These are phyloP conservation scores for Pythium vanterpoolii DNA, from an alignment of 352 stramenopile species.

Conservation along the genomic window DNA sequence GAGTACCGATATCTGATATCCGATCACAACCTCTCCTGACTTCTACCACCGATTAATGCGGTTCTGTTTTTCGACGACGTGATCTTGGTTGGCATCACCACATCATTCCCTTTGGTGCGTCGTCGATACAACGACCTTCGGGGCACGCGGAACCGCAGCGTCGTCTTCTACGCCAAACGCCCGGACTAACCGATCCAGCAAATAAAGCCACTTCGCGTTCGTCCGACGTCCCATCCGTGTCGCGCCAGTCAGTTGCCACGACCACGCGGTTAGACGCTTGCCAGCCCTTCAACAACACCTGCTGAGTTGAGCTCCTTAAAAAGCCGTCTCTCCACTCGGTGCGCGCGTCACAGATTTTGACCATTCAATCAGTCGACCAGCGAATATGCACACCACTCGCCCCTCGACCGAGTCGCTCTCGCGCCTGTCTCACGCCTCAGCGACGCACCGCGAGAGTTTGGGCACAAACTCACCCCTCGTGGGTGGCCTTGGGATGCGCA, in stretches of 20 bases:
- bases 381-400: neutral
- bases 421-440: conserved; percentile 12
- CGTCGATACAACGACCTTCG: no score
- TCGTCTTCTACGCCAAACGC: no score
- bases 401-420: conserved; percentile 3
- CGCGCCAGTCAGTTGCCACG: neutral
- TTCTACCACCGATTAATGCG: neutral
- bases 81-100: conserved; percentile 7
- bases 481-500: conserved; percentile 37
- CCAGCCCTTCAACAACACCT: neutral
- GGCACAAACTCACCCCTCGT: neutral
- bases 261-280: neutral
- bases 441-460: conserved; percentile 4
- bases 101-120: no score
- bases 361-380: neutral
- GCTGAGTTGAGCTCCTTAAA: neutral
- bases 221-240: no score
- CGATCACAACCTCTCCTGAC: neutral
- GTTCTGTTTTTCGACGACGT: neutral
- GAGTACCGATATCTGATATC: neutral
- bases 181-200: neutral
- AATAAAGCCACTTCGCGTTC: neutral
- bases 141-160: no score
- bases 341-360: conserved; percentile 2
- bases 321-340: no score